phyloP scores from a whole-genome alignment of 495 filamentous ascomycete genomes.

The Annulohypoxylon maeteangense region DNA sequence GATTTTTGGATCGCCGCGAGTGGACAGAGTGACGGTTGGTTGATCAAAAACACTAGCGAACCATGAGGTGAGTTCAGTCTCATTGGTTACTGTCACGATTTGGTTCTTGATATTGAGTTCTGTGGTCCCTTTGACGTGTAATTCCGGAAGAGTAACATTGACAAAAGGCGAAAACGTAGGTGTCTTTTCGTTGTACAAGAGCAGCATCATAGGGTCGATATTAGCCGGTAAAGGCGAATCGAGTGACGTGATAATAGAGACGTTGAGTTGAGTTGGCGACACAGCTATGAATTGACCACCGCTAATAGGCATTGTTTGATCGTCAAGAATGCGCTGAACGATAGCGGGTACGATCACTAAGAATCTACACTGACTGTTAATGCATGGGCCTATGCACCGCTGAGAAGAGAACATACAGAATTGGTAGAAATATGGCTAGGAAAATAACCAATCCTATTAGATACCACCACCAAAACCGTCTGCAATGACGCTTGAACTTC shows the following conservation, averaged over 20 bases:
- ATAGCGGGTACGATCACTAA: slow-evolving; percentile 54
- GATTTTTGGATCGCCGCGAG: slow-evolving; percentile 49
- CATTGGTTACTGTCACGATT: slow-evolving; percentile 52
- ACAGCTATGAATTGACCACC: slow-evolving; percentile 51
- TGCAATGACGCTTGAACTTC: slow-evolving; percentile 50
- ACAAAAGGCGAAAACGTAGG: slow-evolving; percentile 49
- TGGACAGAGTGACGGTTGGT: slow-evolving; percentile 49
- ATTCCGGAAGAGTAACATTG: slow-evolving; percentile 47
- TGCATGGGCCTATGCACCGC: neutral
- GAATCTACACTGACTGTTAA: slow-evolving; percentile 43
- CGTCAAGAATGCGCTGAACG: slow-evolving; percentile 55
- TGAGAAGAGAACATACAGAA: slow-evolving; percentile 50
- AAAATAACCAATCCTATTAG: slow-evolving; percentile 52
- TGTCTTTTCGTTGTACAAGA: slow-evolving; percentile 52
- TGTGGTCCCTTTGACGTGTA: slow-evolving; percentile 52
- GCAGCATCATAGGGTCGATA: slow-evolving; percentile 50
- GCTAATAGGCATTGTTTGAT: slow-evolving; percentile 54
- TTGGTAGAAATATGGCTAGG: slow-evolving; percentile 56
- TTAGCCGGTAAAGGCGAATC: slow-evolving; percentile 51
- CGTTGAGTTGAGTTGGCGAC: slow-evolving; percentile 48
- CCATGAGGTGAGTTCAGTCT: slow-evolving; percentile 52
- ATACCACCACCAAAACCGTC: slow-evolving; percentile 59
- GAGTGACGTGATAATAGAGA: slow-evolving; percentile 52
- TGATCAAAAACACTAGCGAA: slow-evolving; percentile 54
- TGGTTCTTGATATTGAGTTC: slow-evolving; percentile 49